Evolutionary conservation across 2,329 filamentous ascomycete genomes (phyloP).

Genomic region (Tolypocladium tropicale): DNA sequence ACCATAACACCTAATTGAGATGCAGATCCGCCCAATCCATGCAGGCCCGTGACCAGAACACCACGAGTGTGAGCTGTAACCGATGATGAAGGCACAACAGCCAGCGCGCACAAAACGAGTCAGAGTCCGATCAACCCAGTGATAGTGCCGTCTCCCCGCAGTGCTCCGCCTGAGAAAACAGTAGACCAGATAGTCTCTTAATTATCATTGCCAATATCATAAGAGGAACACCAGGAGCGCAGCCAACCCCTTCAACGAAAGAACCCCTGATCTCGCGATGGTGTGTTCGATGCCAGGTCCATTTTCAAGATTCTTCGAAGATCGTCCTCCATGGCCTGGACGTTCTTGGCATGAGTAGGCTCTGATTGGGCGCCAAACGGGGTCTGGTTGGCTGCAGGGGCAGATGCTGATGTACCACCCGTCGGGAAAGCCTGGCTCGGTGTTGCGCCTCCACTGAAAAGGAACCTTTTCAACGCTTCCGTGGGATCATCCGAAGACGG

Average conservation of each 20-base stretch:
- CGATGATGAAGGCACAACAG: neutral
- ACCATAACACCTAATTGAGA: constrained; percentile 7
- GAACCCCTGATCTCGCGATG: constrained; percentile 7
- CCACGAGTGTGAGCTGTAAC: neutral
- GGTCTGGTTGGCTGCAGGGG: neutral
- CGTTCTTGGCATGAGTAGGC: constrained; percentile 16
- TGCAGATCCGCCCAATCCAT: constrained; percentile 5
- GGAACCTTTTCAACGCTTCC: constrained; percentile 46
- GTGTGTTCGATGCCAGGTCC: constrained; percentile 17
- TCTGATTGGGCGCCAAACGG: constrained; percentile 2
- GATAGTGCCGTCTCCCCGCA: neutral
- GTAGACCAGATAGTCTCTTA: neutral
- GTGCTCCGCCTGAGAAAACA: neutral
- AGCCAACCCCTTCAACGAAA: constrained; percentile 11
- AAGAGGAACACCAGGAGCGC: constrained; percentile 10
- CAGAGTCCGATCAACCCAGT: neutral
- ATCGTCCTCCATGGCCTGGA: constrained; percentile 42
- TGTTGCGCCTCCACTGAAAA: constrained; percentile 33
- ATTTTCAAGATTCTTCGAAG: constrained; percentile 43
- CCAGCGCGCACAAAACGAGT: neutral
- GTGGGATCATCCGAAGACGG: constrained; percentile 18
- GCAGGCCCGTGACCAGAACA: constrained; percentile 5
- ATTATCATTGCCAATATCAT: constrained; percentile 2
- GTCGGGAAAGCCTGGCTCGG: neutral
- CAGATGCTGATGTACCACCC: neutral